These are phyloP conservation scores for Zymoseptoria ardabiliae DNA, from an alignment of 2,329 filamentous ascomycete species.

Conservation along the genomic window DNA sequence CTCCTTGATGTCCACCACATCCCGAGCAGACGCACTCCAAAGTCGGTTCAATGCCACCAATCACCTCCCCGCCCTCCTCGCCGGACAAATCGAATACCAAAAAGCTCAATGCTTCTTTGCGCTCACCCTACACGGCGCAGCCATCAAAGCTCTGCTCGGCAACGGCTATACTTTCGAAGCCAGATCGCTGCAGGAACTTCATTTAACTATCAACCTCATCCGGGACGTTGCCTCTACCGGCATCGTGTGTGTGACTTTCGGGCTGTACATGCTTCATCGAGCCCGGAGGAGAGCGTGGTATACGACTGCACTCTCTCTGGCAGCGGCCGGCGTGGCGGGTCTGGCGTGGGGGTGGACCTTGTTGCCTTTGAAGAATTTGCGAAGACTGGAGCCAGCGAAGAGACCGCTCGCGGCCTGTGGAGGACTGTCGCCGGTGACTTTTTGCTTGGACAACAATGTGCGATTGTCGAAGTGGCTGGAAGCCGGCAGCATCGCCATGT, in stretches of 20 bases:
- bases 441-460: neutral
- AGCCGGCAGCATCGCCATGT: neutral
- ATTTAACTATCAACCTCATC: slow-evolving; percentile 3
- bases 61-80: slow-evolving; percentile 8
- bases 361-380: slow-evolving; percentile 2
- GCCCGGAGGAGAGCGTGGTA: slow-evolving; percentile 4
- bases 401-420: slow-evolving; percentile 2
- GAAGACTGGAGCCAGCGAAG: neutral
- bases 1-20: neutral
- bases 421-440: slow-evolving; percentile 2
- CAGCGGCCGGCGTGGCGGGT: neutral
- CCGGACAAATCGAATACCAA: slow-evolving; percentile 10
- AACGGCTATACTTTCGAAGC: slow-evolving; percentile 6
- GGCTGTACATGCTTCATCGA: slow-evolving; percentile 7
- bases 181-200: slow-evolving; percentile 2
- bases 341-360: slow-evolving; percentile 2
- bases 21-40: neutral
- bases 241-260: slow-evolving; percentile 8
- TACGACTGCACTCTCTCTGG: slow-evolving; percentile 1
- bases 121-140: slow-evolving; percentile 7
- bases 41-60: slow-evolving; percentile 1
- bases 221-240: slow-evolving; percentile 8
- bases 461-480: neutral
- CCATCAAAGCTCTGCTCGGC: slow-evolving; percentile 6
- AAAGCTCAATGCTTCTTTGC: slow-evolving; percentile 11